phyloP scores from a whole-genome alignment of 202 grass and related monocot genomes.

The Setaria italica region DNA sequence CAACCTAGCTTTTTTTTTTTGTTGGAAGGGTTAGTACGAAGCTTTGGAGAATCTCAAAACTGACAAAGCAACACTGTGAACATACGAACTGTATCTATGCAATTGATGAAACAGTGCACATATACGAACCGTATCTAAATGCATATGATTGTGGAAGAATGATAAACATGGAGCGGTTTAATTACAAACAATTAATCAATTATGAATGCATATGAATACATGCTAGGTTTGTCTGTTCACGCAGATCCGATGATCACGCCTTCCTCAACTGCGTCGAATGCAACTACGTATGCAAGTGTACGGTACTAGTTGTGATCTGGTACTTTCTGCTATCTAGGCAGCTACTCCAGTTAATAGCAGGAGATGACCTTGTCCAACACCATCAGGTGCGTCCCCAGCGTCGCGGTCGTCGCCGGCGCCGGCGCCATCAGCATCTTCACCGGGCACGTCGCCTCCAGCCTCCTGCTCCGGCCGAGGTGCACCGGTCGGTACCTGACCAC shows the following conservation, averaged over 20 bases:
- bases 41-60: no score
- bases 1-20: no score
- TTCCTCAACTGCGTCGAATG: not conserved
- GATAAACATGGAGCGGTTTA: no score
- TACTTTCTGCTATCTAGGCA: not conserved
- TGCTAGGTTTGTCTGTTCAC: not conserved
- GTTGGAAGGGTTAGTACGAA: no score
- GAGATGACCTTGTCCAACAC: slow-evolving; percentile 19
- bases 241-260: not conserved
- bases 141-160: no score
- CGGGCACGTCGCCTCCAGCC: slow-evolving; percentile 29
- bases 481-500: slow-evolving; percentile 32
- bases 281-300: not conserved
- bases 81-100: no score
- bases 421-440: slow-evolving; percentile 11
- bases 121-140: no score
- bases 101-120: no score
- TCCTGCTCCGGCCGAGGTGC: not conserved
- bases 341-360: not conserved
- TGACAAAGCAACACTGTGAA: no score
- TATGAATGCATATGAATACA: no score
- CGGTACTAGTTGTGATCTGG: not conserved
- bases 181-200: no score
- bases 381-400: slow-evolving; percentile 25
- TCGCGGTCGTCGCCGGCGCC: not conserved